phyloP scores from a whole-genome alignment of 164 flowering plant genomes.

The Magnolia officinalis region DNA sequence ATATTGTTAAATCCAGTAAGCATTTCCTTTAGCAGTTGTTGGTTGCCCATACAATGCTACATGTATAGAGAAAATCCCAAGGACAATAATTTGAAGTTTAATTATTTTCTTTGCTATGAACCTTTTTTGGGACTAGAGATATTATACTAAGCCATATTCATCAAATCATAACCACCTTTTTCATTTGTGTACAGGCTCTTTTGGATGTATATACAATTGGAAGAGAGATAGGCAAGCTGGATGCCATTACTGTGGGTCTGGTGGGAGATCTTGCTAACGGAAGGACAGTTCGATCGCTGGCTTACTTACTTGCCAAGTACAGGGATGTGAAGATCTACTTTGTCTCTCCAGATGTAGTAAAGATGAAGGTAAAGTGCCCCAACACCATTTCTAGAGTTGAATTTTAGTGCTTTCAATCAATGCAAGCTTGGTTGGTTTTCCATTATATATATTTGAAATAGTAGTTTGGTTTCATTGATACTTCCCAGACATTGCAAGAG shows the following conservation, averaged over 20 bases:
- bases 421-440: too few species aligned
- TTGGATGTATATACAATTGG: conserved; percentile 91
- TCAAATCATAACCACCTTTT: background rate
- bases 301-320: conserved; percentile 86
- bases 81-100: too few species aligned
- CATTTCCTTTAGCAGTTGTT: too few species aligned
- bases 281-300: conserved; percentile 93
- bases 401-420: background rate
- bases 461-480: too few species aligned
- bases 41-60: too few species aligned
- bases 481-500: too few species aligned
- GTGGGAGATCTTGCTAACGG: conserved; percentile 99
- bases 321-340: conserved; percentile 81
- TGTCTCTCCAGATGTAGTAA: conserved; percentile 88
- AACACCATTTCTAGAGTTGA: background rate
- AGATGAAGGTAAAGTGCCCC: conserved; percentile 74
- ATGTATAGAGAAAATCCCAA: too few species aligned
- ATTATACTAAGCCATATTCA: background rate
- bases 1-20: too few species aligned
- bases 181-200: conserved; percentile 59
- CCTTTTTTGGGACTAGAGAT: too few species aligned
- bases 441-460: too few species aligned
- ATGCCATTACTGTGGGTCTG: conserved; percentile 83
- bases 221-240: conserved; percentile 86
- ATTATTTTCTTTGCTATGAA: too few species aligned